phyloP scores from a whole-genome alignment of 352 stramenopile genomes.

The Peronospora tabacina region DNA sequence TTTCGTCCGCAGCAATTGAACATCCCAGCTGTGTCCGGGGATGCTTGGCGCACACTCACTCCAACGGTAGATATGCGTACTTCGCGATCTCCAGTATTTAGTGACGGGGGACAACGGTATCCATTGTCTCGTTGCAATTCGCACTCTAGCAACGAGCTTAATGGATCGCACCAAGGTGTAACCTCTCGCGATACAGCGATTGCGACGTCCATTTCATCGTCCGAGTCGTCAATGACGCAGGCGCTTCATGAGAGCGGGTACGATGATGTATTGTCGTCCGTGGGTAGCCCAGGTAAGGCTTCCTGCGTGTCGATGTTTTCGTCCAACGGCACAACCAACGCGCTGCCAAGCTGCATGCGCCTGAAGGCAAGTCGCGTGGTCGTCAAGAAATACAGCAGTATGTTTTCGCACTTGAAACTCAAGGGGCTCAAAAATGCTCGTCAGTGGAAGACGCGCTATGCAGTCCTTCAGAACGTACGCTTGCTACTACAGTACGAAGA shows the following conservation, averaged over 20 bases:
- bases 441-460: constrained; percentile 81
- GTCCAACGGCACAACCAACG: constrained; percentile 8
- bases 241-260: constrained; percentile 22
- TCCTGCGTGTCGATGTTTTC: constrained; percentile 2
- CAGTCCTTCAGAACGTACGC: constrained; percentile 56
- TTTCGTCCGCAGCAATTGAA: constrained; percentile 32
- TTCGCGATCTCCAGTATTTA: constrained; percentile 15
- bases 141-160: constrained; percentile 20
- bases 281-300: constrained; percentile 4
- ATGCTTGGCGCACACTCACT: constrained; percentile 27
- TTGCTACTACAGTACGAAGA: constrained; percentile 73
- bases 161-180: constrained; percentile 1
- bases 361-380: constrained; percentile 63
- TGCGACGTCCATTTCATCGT: constrained; percentile 20
- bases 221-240: constrained; percentile 29
- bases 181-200: constrained; percentile 2
- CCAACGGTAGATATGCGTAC: constrained; percentile 22
- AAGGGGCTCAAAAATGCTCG: constrained; percentile 47
- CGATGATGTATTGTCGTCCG: constrained; percentile 10
- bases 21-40: constrained; percentile 13
- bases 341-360: constrained; percentile 34
- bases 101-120: background rate
- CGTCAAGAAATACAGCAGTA: constrained; percentile 74
- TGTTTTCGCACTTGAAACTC: constrained; percentile 71
- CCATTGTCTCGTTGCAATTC: constrained; percentile 20